Evolutionary conservation across 345 rosid genomes (phyloP).

Genomic region (Diplotaxis tenuifolia): DNA sequence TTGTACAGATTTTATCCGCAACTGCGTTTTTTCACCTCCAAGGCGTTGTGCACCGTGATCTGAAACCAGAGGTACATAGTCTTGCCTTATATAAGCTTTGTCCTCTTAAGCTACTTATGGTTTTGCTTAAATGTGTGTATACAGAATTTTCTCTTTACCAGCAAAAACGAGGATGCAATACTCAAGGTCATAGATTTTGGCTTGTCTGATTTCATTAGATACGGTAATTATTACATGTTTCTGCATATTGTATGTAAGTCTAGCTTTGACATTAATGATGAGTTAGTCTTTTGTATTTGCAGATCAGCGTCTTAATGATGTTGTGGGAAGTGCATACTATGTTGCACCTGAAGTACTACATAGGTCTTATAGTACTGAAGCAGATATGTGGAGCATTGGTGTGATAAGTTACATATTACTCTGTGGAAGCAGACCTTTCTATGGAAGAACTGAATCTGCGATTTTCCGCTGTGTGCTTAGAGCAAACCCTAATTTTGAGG

Average conservation of each 20-base stretch:
- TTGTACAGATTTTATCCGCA: slow-evolving; percentile 76
- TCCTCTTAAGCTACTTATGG: not conserved
- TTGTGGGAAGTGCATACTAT: slow-evolving; percentile 97
- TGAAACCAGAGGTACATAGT: slow-evolving; percentile 81
- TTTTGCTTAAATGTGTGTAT: slow-evolving; percentile 6
- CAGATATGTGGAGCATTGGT: slow-evolving; percentile 98
- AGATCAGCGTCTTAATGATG: slow-evolving; percentile 93
- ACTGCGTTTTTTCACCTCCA: slow-evolving; percentile 93
- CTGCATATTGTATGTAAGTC: not conserved
- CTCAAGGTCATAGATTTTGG: slow-evolving; percentile 97
- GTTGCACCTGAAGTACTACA: slow-evolving; percentile 99
- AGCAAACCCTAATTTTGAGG: slow-evolving; percentile 84
- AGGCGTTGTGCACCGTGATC: slow-evolving; percentile 97
- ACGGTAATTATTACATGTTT: slow-evolving; percentile 49
- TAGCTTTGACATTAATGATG: not conserved
- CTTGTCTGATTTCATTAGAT: slow-evolving; percentile 73
- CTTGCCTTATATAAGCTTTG: not conserved
- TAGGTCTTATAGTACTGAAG: slow-evolving; percentile 89
- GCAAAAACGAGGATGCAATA: slow-evolving; percentile 70
- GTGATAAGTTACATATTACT: slow-evolving; percentile 85
- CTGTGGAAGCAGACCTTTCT: slow-evolving; percentile 97
- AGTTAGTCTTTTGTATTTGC: slow-evolving; percentile 18
- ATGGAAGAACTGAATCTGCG: slow-evolving; percentile 93
- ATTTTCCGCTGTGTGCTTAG: slow-evolving; percentile 91
- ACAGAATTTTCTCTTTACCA: slow-evolving; percentile 92